phyloP scores from a whole-genome alignment of 345 rosid species.

The Ceriops zippeliana region DNA sequence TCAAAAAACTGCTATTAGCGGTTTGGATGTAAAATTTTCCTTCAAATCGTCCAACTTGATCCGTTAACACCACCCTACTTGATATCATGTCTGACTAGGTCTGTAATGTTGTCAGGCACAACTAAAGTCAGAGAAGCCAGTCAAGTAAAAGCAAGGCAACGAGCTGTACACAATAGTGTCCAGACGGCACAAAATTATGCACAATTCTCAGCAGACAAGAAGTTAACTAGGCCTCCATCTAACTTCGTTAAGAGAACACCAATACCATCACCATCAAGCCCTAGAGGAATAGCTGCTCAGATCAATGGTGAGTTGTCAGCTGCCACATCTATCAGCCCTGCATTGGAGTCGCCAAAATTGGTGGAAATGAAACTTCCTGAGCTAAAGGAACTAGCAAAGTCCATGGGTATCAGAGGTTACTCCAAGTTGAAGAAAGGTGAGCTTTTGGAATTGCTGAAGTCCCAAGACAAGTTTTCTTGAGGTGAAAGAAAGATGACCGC shows the following conservation, averaged over 20 bases:
- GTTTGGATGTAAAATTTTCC: no score
- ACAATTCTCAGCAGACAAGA: conserved; percentile 6
- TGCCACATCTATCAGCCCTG: background rate
- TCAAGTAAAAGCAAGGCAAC: background rate
- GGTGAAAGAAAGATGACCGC: background rate
- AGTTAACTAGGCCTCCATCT: conserved; percentile 38
- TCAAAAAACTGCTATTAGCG: no score
- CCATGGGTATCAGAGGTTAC: conserved; percentile 57
- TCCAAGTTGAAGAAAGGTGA: conserved; percentile 58
- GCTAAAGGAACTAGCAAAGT: conserved; percentile 66
- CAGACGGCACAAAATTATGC: background rate
- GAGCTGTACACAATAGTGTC: conserved; percentile 10
- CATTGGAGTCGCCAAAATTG: conserved; percentile 19
- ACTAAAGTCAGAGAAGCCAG: background rate
- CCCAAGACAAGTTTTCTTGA: conserved; percentile 9
- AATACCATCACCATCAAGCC: conserved; percentile 27
- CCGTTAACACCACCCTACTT: no score
- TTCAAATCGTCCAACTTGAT: no score
- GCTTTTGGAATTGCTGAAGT: conserved; percentile 44
- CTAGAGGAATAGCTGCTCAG: conserved; percentile 20
- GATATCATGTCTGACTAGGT: background rate
- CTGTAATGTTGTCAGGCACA: conserved; percentile 10
- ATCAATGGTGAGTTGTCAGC: conserved; percentile 13
- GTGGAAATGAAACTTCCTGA: conserved; percentile 60
- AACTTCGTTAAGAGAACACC: conserved; percentile 44